Evolutionary conservation across 306 rosid species (phyloP).

Genomic region (Cicer yamashitae): DNA sequence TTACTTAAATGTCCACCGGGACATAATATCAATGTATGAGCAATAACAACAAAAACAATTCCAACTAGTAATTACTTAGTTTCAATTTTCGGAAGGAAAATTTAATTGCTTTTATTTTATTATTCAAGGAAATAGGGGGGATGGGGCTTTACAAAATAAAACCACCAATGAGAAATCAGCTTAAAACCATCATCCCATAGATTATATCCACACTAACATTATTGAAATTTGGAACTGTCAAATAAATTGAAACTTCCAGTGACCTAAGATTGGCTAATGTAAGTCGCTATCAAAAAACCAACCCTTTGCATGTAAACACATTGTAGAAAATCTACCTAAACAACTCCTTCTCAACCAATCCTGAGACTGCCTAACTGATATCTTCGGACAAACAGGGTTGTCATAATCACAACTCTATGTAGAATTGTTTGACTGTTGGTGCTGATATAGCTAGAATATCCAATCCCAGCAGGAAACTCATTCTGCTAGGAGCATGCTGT

Average conservation of each 20-base stretch:
- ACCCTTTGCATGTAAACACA: neutral
- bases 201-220: neutral
- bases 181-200: neutral
- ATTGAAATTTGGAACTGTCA: neutral
- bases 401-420: neutral
- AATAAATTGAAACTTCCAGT: neutral
- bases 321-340: neutral
- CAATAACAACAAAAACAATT: neutral
- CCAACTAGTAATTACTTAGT: neutral
- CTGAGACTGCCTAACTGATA: neutral
- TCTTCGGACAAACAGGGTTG: conserved; percentile 24
- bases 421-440: neutral
- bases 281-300: conserved; percentile 11
- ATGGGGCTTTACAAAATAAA: neutral
- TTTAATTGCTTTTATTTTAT: neutral
- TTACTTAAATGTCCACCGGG: conserved; percentile 20
- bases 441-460: neutral
- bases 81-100: conserved; percentile 10
- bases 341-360: conserved; percentile 33
- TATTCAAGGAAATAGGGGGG: neutral
- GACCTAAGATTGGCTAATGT: neutral
- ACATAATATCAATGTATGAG: neutral
- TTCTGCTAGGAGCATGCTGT: no score
- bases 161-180: conserved; percentile 3
- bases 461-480: no score